Evolutionary conservation across 139 green algal genomes (phyloP).

Genomic region (Trebouxia sp.): DNA sequence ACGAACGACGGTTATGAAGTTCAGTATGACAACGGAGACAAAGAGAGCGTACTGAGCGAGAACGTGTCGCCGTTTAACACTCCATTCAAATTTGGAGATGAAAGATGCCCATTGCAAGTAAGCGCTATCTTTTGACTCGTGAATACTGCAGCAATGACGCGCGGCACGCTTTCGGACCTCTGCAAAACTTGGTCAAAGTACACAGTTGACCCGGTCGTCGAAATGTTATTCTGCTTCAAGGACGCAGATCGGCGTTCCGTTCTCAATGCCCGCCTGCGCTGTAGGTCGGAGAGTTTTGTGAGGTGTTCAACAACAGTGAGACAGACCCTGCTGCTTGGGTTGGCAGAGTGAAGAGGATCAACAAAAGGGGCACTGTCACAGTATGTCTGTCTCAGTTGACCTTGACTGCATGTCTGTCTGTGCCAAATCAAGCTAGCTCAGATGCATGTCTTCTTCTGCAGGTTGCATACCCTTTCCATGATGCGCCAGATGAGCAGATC

Average conservation of each 20-base stretch:
- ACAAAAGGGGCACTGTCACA: neutral
- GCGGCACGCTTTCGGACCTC: too few species aligned
- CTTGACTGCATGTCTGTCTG: neutral
- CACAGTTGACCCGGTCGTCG: neutral
- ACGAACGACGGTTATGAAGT: constrained; percentile 18
- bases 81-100: constrained; percentile 24
- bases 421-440: neutral
- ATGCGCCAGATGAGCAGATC: constrained; percentile 5
- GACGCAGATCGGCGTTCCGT: too few species aligned
- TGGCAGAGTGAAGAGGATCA: constrained; percentile 10
- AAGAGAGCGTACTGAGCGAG: constrained; percentile 2
- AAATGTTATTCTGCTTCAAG: too few species aligned
- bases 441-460: neutral
- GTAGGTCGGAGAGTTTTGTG: constrained; percentile 21
- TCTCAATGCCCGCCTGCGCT: too few species aligned
- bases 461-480: constrained; percentile 20
- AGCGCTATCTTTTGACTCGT: too few species aligned
- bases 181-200: neutral
- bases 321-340: constrained; percentile 19
- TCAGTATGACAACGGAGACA: constrained; percentile 30
- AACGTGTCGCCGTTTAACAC: constrained; percentile 8
- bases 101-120: constrained; percentile 6
- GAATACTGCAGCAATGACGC: too few species aligned
- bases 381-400: neutral
- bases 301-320: constrained; percentile 20